These are phyloP conservation scores for Mycena galopus DNA, from an alignment of 768 basidiomycete species.

Conservation along the genomic window DNA sequence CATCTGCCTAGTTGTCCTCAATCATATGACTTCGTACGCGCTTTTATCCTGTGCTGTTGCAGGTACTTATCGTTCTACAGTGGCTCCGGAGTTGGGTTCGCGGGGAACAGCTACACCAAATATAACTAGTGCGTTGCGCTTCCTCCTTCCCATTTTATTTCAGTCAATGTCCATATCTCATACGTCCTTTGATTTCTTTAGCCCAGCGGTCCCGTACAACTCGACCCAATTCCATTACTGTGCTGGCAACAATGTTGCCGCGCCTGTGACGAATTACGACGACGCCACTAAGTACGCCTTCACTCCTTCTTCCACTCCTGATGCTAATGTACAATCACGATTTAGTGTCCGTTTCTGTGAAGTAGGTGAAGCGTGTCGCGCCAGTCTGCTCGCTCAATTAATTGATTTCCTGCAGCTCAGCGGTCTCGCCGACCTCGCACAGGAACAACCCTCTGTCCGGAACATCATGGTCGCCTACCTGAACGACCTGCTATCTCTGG, in stretches of 20 bases:
- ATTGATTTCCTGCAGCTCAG: neutral
- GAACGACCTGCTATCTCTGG: conserved; percentile 30
- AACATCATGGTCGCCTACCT: conserved; percentile 19
- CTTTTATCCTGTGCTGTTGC: conserved; percentile 6
- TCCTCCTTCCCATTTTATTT: too few species aligned
- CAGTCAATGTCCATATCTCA: neutral
- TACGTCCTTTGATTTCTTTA: neutral
- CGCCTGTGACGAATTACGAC: conserved; percentile 24
- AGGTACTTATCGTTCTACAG: neutral
- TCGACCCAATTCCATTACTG: conserved; percentile 36
- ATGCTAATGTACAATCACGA: neutral
- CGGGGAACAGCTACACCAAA: conserved; percentile 48
- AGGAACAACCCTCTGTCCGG: conserved; percentile 16
- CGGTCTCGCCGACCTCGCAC: conserved; percentile 27
- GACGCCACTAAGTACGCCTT: conserved; percentile 25
- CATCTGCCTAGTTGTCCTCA: conserved; percentile 50
- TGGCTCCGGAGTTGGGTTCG: conserved; percentile 43
- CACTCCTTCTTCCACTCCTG: too few species aligned
- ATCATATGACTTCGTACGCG: conserved; percentile 54
- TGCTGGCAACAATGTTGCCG: conserved; percentile 23
- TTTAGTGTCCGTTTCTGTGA: conserved; percentile 28
- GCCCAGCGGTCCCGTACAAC: conserved; percentile 36
- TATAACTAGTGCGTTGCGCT: conserved; percentile 40
- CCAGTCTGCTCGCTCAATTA: neutral
- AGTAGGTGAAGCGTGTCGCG: neutral